These are phyloP conservation scores for Larix kaempferi DNA, from an alignment of 75 land plant genomes.

Conservation along the genomic window DNA sequence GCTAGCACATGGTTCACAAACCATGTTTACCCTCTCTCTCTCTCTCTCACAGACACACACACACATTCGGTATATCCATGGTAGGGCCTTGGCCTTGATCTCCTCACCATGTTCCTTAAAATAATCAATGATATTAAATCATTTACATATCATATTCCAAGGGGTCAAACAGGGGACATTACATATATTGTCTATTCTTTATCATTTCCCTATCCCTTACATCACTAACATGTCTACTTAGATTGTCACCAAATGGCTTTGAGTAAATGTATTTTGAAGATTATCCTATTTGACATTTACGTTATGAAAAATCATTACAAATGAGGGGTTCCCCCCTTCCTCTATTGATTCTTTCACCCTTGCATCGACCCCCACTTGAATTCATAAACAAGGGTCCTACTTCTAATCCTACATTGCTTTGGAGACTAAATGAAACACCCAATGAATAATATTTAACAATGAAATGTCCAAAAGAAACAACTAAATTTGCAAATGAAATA, in stretches of 20 bases:
- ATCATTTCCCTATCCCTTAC: not conserved
- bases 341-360: slow-evolving; percentile 11
- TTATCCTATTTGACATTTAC: slow-evolving; percentile 1
- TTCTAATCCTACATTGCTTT: slow-evolving; percentile 21
- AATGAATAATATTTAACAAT: not conserved
- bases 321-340: not conserved
- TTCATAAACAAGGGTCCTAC: slow-evolving; percentile 28
- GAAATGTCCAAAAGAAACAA: not conserved
- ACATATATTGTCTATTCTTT: not conserved
- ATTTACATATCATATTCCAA: no score
- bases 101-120: no score
- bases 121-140: no score
- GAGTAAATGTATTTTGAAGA: slow-evolving; percentile 2
- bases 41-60: no score
- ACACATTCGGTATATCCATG: no score
- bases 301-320: slow-evolving; percentile 8
- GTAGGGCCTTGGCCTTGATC: no score
- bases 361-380: slow-evolving; percentile 8
- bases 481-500: not conserved
- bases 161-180: no score
- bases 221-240: not conserved
- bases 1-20: no score
- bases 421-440: slow-evolving; percentile 26
- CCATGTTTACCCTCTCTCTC: no score
- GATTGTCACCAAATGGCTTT: not conserved